Evolutionary conservation across 176 grass and related monocot genomes (phyloP), one percentile per base, ranked within the genome.

Genomic region (Typha latifolia): DNA sequence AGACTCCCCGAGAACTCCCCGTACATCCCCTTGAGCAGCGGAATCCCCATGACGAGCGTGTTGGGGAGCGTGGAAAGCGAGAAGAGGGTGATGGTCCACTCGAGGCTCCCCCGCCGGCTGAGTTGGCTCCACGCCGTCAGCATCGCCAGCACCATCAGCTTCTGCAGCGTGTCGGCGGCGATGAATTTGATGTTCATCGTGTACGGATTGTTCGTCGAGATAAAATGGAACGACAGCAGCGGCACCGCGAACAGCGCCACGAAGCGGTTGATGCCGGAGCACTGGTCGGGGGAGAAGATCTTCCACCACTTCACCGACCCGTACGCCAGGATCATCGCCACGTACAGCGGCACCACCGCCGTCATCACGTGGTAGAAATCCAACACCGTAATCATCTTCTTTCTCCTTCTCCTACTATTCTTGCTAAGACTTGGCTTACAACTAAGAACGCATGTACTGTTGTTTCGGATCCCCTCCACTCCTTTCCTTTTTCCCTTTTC

Each of bases 331-430:
- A 99, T 99, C 95, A 99, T 99, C 1, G 95, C 95, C 23, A 99
- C 95, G 84, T 99, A 99, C 52, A 99, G 53, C 70, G 95, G 95
- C 83, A 99, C 84, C 95, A 99, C 79, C 32, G 95, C 89, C 83
- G 95, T 99, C 95, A 99, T 94, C 3, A 99, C 95, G 49, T 94
- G 83, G 86, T 99, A 99, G 73, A 99, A 94, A 72, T 99, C 95
- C 51, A 59, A 5, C 0, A 21, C 78, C 0, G 89, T 87, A 62
- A 99, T 99, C 95, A 99, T 99, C 76, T 83, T 85, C 72, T 67
- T 16, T 24, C 12, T 13, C 31, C 12, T 21, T 49, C 0, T 13
- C 14, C 0, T 8, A 32, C 32, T 13, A 21, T 14, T 26, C 24
- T 26, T 26, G 24, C 27, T 29, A 29, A 29, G 2, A 3, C 27